Evolutionary conservation across 2,329 filamentous ascomycete genomes (phyloP).

Genomic region (Ophiostoma ips): DNA sequence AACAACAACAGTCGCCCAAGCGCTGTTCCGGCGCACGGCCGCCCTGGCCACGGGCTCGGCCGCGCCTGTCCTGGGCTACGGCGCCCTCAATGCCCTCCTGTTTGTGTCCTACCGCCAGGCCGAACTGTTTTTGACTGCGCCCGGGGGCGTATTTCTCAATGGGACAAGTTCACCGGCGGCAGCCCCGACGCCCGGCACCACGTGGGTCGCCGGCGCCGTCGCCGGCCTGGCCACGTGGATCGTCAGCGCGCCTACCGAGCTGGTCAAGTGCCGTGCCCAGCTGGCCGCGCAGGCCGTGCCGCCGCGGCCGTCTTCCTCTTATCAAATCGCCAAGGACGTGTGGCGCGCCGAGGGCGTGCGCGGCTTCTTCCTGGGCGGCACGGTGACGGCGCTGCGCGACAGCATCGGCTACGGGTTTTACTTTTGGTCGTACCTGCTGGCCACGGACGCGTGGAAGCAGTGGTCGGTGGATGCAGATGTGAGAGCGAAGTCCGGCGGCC

Average conservation of each 20-base stretch:
- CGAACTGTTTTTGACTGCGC: conserved; percentile 45
- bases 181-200: conserved; percentile 34
- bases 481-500: too few species aligned
- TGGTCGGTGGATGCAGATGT: neutral
- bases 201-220: conserved; percentile 66
- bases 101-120: conserved; percentile 85
- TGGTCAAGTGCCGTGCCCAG: conserved; percentile 82
- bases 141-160: too few species aligned
- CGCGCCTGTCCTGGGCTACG: conserved; percentile 78
- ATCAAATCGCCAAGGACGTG: conserved; percentile 48
- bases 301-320: conserved; percentile 35
- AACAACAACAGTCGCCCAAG: neutral
- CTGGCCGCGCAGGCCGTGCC: conserved; percentile 26
- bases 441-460: conserved; percentile 33
- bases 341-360: conserved; percentile 41
- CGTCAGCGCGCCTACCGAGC: conserved; percentile 76
- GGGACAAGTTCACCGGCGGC: neutral
- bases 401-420: conserved; percentile 95
- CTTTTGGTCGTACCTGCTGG: conserved; percentile 83
- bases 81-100: conserved; percentile 77
- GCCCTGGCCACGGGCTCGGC: conserved; percentile 51
- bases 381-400: conserved; percentile 69
- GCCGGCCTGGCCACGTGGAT: conserved; percentile 77
- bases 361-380: conserved; percentile 70
- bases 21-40: conserved; percentile 2